These are phyloP conservation scores for Cladosporium sp. DNA, from an alignment of 2,329 filamentous ascomycete species.

Conservation along the genomic window DNA sequence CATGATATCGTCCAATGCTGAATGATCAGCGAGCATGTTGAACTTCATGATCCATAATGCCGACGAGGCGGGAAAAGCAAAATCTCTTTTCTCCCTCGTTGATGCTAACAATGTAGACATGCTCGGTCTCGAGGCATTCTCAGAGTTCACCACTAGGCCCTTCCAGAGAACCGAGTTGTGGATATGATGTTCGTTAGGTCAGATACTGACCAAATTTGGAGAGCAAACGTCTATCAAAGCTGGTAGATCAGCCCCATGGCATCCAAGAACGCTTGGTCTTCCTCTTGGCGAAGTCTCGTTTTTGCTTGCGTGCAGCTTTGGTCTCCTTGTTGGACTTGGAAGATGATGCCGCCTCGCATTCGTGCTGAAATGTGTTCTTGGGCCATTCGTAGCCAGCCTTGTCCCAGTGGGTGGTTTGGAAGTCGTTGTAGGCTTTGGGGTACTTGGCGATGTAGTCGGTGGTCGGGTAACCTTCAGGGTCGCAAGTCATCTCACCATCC, in stretches of 20 bases:
- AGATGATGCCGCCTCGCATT: constrained; percentile 26
- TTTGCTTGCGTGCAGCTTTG: constrained; percentile 14
- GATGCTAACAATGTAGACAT: too few relatives aligned
- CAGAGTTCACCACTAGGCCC: too few relatives aligned
- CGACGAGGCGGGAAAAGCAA: too few relatives aligned
- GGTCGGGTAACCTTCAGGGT: constrained; percentile 50
- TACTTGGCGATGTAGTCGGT: constrained; percentile 48
- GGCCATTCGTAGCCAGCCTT: constrained; percentile 37
- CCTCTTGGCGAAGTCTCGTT: constrained; percentile 8
- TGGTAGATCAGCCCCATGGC: constrained; percentile 16
- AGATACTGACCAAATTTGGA: too few relatives aligned
- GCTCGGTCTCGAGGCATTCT: too few relatives aligned
- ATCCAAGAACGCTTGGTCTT: constrained; percentile 18
- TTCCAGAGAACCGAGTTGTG: too few relatives aligned
- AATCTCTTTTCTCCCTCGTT: too few relatives aligned
- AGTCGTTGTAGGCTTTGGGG: constrained; percentile 44
- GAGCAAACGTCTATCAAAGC: not conserved
- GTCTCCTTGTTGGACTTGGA: constrained; percentile 11
- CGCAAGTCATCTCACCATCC: constrained; percentile 48
- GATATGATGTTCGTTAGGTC: too few relatives aligned
- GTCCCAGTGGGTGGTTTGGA: constrained; percentile 46
- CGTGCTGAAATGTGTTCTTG: constrained; percentile 40
- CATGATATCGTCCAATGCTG: too few relatives aligned
- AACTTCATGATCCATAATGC: too few relatives aligned
- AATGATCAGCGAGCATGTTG: too few relatives aligned